phyloP scores from a whole-genome alignment of 179 eudicot species.

The Drosera spatulata region DNA sequence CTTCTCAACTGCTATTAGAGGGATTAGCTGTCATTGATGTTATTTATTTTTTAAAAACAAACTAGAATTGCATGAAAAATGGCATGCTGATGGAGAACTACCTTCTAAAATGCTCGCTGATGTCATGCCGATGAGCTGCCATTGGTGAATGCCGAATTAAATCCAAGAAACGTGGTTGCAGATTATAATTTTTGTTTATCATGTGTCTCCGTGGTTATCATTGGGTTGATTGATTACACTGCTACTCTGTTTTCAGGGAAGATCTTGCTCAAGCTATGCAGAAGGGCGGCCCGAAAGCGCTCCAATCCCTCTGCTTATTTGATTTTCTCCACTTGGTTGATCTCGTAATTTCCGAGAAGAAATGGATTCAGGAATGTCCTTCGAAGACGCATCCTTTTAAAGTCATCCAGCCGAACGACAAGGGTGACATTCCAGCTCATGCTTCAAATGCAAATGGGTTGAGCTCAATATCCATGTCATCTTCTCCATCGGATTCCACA shows the following conservation, averaged over 20 bases:
- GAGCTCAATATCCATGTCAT: slow-evolving; percentile 24
- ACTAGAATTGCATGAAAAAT: too few relatives aligned
- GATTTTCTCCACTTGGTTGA: slow-evolving; percentile 58
- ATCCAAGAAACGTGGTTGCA: slow-evolving; percentile 31
- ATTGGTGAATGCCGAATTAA: slow-evolving; percentile 60
- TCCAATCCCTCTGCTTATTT: slow-evolving; percentile 32
- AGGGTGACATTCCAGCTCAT: slow-evolving; percentile 12
- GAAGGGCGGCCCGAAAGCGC: slow-evolving; percentile 49
- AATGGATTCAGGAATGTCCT: slow-evolving; percentile 61
- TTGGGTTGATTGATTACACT: slow-evolving; percentile 2
- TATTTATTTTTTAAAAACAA: too few relatives aligned
- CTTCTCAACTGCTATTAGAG: too few relatives aligned
- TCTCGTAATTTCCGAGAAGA: slow-evolving; percentile 58
- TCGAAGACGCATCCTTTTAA: slow-evolving; percentile 41
- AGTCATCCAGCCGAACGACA: slow-evolving; percentile 19
- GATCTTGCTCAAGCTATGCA: slow-evolving; percentile 29
- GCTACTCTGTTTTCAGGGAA: slow-evolving; percentile 15
- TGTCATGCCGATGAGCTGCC: slow-evolving; percentile 45
- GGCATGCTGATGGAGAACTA: too few relatives aligned
- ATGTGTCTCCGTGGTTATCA: not conserved
- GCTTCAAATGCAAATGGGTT: slow-evolving; percentile 26
- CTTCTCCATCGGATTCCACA: slow-evolving; percentile 11
- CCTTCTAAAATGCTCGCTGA: too few relatives aligned
- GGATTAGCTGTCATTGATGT: too few relatives aligned
- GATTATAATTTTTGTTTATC: slow-evolving; percentile 7